Base-by-base conservation (phyloP, 345 rosid species). In the Linum trigynum region DNA sequence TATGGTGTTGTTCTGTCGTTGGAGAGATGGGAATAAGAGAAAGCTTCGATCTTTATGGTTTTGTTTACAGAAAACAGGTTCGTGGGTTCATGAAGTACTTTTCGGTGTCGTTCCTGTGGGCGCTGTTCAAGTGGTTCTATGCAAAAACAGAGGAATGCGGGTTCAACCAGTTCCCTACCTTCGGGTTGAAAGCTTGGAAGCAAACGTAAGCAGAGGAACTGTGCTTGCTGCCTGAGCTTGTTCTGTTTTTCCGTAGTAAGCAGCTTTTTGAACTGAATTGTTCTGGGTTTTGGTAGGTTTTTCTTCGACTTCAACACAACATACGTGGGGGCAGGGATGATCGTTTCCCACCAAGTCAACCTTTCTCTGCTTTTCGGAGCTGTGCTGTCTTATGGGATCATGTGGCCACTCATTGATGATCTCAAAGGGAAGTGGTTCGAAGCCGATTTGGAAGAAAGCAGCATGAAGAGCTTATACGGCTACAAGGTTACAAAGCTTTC, bases 291-390 rank as follows among this genome's bases (percentile, higher is more conserved):
- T 65, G 69, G 15, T 70, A 92, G 98, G 66, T 90, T 92, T 76
- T 92, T 61, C 83, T 92, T 88, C 56, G 97, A 92, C 71, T 92
- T 90, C 69, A 85, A 84, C 75, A 66, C 88, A 84, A 88, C 98
- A 3, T 92, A 50, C 45, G 85, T 88, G 5, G 98, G 98, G 69
- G 88, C 98, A 38, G 97, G 98, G 65, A 90, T 92, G 97, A 86
- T 92, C 7, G 91, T 96, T 70, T 75, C 97, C 43, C 97, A 92
- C 74, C 73, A 80, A n/a, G 98, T 90, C 72, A 92, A 92, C 68
- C 16, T 92, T 42, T 92, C 98, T 48, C 66, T 92, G 80, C 85
- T 90, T 64, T 63, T 90, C 36, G 98, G 98, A 69, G 88, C 98
- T 63, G 74, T 86, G 37, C 77, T 92, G 64, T 92, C 98, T 7